Evolutionary conservation across 306 rosid species (phyloP), one percentile per base, ranked within the genome.

Genomic region (Cucumis sativus): DNA sequence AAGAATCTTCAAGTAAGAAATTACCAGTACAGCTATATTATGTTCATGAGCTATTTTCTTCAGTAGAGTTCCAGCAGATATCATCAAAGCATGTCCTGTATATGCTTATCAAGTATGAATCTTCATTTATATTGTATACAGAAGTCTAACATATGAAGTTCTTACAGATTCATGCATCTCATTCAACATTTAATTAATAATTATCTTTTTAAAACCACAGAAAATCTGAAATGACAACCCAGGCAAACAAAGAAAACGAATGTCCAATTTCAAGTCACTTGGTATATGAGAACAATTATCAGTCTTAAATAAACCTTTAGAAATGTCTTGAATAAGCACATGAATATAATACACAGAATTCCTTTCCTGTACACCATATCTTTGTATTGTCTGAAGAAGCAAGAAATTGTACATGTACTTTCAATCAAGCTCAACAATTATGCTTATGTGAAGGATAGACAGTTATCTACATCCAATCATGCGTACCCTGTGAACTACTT

Each of bases 11-110:
- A 81, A 66, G 78, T 78, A 47, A 72, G 75, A 78, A 80, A 87
- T 78, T 81, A 90, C 97, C 84, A 94, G 80, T 43, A 90, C 91
- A 6, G 90, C 96, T 79, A 94, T 65, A 81, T 91, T 88, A 79
- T 91, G 85, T 80, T 91, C 91, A 79, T 90, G 86, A 77, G 97
- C 98, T 78, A 94, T 66, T 79, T 86, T 90, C 92, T 94, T 94
- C 80, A 91, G 82, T 75, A 91, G 85, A 75, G 78, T 85, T 63
- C 98, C 97, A 80, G 90, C 91, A 80, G 97, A 94, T 77, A 85
- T 77, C 98, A 94, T 91, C 77, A 91, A 85, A 76, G 93, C 90
- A 30, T 89, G 92, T 55, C 98, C 98, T 91, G 89, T 58, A 79
- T 75, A 80, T 77, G 78, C 56, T 74, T 84, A 85, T 20, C 74